These are phyloP conservation scores for Tetrahymena malaccensis DNA, from an alignment of 73 alveolate genomes.

Conservation along the genomic window DNA sequence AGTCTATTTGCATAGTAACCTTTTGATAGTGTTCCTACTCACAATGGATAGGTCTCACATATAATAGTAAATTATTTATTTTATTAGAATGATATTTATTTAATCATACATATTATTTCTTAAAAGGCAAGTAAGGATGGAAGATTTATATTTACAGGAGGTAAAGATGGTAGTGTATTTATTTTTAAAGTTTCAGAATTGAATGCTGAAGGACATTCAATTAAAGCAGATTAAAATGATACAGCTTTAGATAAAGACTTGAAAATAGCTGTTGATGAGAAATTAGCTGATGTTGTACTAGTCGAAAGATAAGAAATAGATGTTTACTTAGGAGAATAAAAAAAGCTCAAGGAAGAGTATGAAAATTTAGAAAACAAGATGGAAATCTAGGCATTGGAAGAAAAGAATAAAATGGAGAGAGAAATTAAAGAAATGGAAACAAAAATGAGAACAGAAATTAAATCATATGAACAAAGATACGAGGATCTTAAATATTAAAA, in stretches of 20 bases:
- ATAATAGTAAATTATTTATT: constrained; percentile 4
- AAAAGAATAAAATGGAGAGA: constrained; percentile 16
- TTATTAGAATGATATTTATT: background rate
- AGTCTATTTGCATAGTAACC: constrained; percentile 31
- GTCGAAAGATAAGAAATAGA: constrained; percentile 69
- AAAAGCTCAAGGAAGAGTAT: constrained; percentile 54
- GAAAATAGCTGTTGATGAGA: constrained; percentile 66
- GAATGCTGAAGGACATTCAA: constrained; percentile 22
- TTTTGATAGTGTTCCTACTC: constrained; percentile 61
- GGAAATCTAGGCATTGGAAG: constrained; percentile 50
- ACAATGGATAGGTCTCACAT: constrained; percentile 67
- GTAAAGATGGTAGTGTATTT: constrained; percentile 75
- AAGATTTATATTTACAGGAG: constrained; percentile 69
- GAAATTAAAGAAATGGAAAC: constrained; percentile 33
- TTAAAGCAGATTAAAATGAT: constrained; percentile 37
- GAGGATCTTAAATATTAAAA: constrained; percentile 62
- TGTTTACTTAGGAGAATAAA: constrained; percentile 54
- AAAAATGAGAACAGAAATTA: constrained; percentile 51
- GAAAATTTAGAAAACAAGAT: constrained; percentile 62
- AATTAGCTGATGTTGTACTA: constrained; percentile 76
- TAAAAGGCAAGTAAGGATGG: constrained; percentile 62
- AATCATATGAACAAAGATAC: constrained; percentile 56
- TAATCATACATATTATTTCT: background rate
- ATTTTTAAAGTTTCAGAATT: constrained; percentile 57
- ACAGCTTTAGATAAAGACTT: constrained; percentile 40